Evolutionary conservation across 2,329 filamentous ascomycete genomes (phyloP).

Genomic region (Trichoderma breve): DNA sequence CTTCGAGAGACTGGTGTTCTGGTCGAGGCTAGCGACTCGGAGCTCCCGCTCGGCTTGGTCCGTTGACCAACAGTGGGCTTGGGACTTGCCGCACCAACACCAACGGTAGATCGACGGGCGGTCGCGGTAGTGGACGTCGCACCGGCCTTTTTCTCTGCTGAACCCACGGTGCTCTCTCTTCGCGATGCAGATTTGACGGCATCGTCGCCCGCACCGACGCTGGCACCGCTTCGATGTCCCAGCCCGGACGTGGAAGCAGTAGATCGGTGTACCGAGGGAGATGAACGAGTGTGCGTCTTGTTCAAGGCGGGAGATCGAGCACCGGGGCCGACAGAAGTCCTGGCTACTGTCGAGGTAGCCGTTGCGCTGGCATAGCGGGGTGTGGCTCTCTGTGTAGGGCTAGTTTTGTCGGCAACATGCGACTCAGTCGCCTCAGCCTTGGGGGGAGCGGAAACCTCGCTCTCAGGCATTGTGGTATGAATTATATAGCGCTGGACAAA

Average conservation of each 20-base stretch:
- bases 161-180: slow-evolving; percentile 44
- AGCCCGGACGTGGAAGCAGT: slow-evolving; percentile 38
- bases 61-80: slow-evolving; percentile 25
- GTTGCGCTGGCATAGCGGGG: slow-evolving; percentile 12
- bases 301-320: slow-evolving; percentile 41
- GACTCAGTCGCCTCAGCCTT: slow-evolving; percentile 1
- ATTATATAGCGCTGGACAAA: background rate
- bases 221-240: slow-evolving; percentile 47
- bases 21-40: slow-evolving; percentile 27
- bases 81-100: slow-evolving; percentile 32
- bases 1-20: slow-evolving; percentile 28
- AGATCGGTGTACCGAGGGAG: slow-evolving; percentile 35
- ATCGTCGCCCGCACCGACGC: slow-evolving; percentile 50
- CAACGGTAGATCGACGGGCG: slow-evolving; percentile 35
- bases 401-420: background rate
- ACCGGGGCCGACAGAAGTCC: slow-evolving; percentile 23
- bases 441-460: background rate
- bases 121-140: slow-evolving; percentile 33
- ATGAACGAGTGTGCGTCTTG: slow-evolving; percentile 50
- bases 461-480: background rate
- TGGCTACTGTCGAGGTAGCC: slow-evolving; percentile 25
- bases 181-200: slow-evolving; percentile 41
- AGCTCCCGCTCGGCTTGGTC: background rate
- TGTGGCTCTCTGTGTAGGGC: background rate
- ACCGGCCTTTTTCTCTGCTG: slow-evolving; percentile 39